A percentile compares a stretch with the other conserved stretches of the same genome.
Evolutionary conservation across 495 filamentous ascomycete genomes (phyloP).

Genomic region (Aspergillus bridgeri): DNA sequence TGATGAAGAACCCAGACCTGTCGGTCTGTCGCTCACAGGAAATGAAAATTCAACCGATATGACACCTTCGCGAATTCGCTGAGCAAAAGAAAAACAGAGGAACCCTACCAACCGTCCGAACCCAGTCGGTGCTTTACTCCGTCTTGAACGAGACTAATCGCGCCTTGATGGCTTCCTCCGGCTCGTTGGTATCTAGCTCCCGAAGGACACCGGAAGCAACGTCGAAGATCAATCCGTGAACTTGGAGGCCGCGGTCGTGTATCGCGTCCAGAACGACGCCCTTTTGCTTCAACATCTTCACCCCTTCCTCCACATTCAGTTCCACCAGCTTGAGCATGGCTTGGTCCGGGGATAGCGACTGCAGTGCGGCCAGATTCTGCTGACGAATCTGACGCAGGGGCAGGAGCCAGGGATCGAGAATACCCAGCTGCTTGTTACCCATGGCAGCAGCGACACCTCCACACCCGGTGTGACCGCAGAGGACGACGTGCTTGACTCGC

Average conservation of each 20-base stretch:
- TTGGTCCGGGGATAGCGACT: conserved; percentile 49
- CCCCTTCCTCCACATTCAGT: conserved; percentile 65
- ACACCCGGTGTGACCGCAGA: conserved; percentile 81
- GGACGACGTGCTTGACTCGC: conserved; percentile 76
- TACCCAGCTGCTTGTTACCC: conserved; percentile 62
- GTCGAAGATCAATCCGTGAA: conserved; percentile 72
- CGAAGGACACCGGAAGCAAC: conserved; percentile 56
- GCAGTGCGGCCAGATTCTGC: conserved; percentile 33
- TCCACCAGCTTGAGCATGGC: conserved; percentile 57
- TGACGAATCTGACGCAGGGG: conserved; percentile 66
- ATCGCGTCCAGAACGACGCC: conserved; percentile 61
- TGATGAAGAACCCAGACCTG: not conserved
- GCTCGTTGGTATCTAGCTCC: conserved; percentile 50
- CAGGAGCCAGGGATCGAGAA: conserved; percentile 79
- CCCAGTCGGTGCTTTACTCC: conserved; percentile 8
- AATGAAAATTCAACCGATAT: not conserved
- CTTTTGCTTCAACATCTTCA: conserved; percentile 61
- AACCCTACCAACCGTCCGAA: not conserved
- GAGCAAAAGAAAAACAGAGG: not conserved
- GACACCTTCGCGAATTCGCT: not conserved
- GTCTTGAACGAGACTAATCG: conserved; percentile 43
- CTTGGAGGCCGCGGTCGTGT: conserved; percentile 62
- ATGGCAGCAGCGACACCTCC: conserved; percentile 73
- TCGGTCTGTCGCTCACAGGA: not conserved
- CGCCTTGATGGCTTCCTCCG: conserved; percentile 36